phyloP scores from a whole-genome alignment of 164 flowering plant genomes.

The Magnolia officinalis region DNA sequence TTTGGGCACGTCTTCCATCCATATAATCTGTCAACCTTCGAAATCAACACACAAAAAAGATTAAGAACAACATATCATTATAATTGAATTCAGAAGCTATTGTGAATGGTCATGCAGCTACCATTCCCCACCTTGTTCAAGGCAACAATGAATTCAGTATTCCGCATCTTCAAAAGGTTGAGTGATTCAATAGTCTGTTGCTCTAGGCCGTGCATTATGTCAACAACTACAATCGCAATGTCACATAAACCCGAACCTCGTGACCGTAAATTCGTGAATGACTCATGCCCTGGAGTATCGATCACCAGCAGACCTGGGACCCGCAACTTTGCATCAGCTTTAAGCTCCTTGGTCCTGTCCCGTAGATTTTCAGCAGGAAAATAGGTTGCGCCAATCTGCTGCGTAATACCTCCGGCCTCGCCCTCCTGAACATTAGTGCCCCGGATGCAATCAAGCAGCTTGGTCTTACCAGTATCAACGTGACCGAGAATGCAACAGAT shows the following conservation, averaged over 20 bases:
- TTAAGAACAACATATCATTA: neutral
- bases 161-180: slow-evolving; percentile 89
- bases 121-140: slow-evolving; percentile 68
- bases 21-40: slow-evolving; percentile 90
- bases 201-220: slow-evolving; percentile 98
- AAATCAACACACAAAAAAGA: slow-evolving; percentile 9
- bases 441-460: slow-evolving; percentile 91
- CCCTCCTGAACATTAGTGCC: slow-evolving; percentile 99
- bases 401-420: slow-evolving; percentile 99
- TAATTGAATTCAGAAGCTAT: neutral
- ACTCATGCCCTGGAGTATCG: slow-evolving; percentile 98
- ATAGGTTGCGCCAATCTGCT: slow-evolving; percentile 98
- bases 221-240: slow-evolving; percentile 94
- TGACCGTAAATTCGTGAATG: slow-evolving; percentile 88
- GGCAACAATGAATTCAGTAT: slow-evolving; percentile 92
- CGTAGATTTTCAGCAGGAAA: slow-evolving; percentile 91
- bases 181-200: slow-evolving; percentile 96
- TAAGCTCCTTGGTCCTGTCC: slow-evolving; percentile 90
- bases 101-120: neutral
- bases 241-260: slow-evolving; percentile 98
- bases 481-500: slow-evolving; percentile 99
- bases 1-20: slow-evolving; percentile 81
- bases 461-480: slow-evolving; percentile 99
- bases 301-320: slow-evolving; percentile 95
- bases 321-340: slow-evolving; percentile 84